A percentile compares a stretch with the other conserved stretches of the same genome.
phyloP scores from a whole-genome alignment of 805 yeast genomes.

The Starmerella asiatica region DNA sequence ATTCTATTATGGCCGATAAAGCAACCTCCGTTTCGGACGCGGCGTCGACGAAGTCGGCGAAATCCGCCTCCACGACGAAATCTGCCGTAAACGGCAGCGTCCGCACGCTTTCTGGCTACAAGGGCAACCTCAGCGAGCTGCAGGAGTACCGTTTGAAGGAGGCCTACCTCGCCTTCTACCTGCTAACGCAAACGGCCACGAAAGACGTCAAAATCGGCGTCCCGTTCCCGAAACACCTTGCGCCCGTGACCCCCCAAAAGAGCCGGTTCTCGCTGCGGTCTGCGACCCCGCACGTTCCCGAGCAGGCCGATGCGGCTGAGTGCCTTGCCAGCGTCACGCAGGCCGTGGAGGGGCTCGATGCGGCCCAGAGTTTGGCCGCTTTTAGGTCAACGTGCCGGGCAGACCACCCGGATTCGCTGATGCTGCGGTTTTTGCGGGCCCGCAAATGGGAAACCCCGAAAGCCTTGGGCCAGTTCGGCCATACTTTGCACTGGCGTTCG shows the following conservation, averaged over 20 bases:
- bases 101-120: constrained; percentile 24
- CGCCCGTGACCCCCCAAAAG: constrained; percentile 19
- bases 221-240: constrained; percentile 15
- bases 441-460: constrained; percentile 70
- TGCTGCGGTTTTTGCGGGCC: constrained; percentile 70
- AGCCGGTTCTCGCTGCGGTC: constrained; percentile 24
- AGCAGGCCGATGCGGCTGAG: constrained; percentile 11
- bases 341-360: constrained; percentile 39
- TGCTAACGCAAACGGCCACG: constrained; percentile 22
- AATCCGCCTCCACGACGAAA: too few relatives aligned
- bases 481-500: constrained; percentile 63
- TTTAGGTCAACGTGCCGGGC: constrained; percentile 52
- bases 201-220: constrained; percentile 19
- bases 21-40: too few relatives aligned
- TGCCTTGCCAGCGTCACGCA: constrained; percentile 31
- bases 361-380: constrained; percentile 37
- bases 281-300: background rate
- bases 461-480: constrained; percentile 56
- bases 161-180: constrained; percentile 27
- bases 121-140: constrained; percentile 27
- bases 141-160: constrained; percentile 31
- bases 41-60: too few relatives aligned
- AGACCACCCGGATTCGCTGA: constrained; percentile 68
- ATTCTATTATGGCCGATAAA: too few relatives aligned
- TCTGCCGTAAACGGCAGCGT: background rate